phyloP scores from a whole-genome alignment of 2,329 filamentous ascomycete species.

The Colletotrichum salicis region DNA sequence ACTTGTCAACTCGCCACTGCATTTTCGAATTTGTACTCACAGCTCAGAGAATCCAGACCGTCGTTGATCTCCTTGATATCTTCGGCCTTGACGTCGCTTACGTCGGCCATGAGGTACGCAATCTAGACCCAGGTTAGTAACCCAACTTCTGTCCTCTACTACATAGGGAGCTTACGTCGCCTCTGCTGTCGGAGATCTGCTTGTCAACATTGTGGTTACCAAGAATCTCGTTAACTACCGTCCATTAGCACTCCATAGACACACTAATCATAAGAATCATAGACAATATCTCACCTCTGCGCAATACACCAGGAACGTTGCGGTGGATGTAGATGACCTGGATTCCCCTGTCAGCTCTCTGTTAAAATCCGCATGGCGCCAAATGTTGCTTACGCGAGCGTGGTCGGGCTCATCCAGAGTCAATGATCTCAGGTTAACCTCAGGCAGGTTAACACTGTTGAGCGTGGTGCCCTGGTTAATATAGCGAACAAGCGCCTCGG shows the following conservation, averaged over 20 bases:
- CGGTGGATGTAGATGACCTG: slow-evolving; percentile 94
- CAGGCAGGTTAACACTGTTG: slow-evolving; percentile 96
- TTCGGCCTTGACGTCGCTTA: slow-evolving; percentile 82
- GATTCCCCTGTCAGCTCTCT: slow-evolving; percentile 30
- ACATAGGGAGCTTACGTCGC: slow-evolving; percentile 70
- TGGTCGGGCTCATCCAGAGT: slow-evolving; percentile 90
- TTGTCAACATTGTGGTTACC: slow-evolving; percentile 98
- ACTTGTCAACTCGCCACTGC: not conserved
- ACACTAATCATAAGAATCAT: not conserved
- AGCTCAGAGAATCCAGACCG: slow-evolving; percentile 81
- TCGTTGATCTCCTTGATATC: slow-evolving; percentile 90
- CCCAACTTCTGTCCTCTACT: not conserved
- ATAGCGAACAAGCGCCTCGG: slow-evolving; percentile 87
- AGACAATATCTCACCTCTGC: slow-evolving; percentile 67
- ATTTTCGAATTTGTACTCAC: slow-evolving; percentile 60
- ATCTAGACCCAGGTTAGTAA: slow-evolving; percentile 58
- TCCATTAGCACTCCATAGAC: not conserved
- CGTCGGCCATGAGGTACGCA: slow-evolving; percentile 97
- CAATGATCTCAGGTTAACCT: slow-evolving; percentile 88
- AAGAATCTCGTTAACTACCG: slow-evolving; percentile 88
- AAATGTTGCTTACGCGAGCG: slow-evolving; percentile 71
- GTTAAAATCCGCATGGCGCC: not conserved
- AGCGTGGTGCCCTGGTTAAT: slow-evolving; percentile 95
- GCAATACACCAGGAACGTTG: slow-evolving; percentile 94
- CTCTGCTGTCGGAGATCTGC: slow-evolving; percentile 95